phyloP scores from a whole-genome alignment of 768 basidiomycete genomes.

The Mycena metata region DNA sequence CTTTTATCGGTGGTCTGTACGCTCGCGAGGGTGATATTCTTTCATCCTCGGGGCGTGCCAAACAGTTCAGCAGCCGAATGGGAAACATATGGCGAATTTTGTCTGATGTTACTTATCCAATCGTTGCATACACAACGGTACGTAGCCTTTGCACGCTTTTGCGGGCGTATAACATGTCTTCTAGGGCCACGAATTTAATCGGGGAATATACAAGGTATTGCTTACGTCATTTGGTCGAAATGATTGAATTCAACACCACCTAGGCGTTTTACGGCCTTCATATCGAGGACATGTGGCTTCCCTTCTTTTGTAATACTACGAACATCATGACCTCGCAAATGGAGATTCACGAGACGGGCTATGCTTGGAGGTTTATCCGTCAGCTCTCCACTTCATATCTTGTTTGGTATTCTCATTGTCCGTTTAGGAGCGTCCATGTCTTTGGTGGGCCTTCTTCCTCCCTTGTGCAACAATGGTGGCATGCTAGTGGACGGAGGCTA shows the following conservation, averaged over 20 bases:
- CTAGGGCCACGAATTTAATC: slow-evolving; percentile 95
- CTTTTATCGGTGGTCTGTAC: slow-evolving; percentile 94
- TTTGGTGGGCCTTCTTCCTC: slow-evolving; percentile 93
- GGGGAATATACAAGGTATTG: slow-evolving; percentile 89
- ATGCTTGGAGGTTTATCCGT: slow-evolving; percentile 97
- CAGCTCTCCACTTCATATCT: slow-evolving; percentile 39
- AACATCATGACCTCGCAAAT: slow-evolving; percentile 96
- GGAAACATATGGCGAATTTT: slow-evolving; percentile 94
- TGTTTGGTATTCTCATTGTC: slow-evolving; percentile 23
- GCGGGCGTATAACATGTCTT: background rate
- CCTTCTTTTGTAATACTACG: slow-evolving; percentile 97
- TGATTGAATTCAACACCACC: slow-evolving; percentile 9
- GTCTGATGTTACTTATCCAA: slow-evolving; percentile 93
- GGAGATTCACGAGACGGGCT: slow-evolving; percentile 99
- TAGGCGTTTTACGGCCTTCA: slow-evolving; percentile 94
- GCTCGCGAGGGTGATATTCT: slow-evolving; percentile 94
- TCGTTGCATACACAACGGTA: slow-evolving; percentile 92
- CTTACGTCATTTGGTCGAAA: background rate
- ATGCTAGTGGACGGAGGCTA: slow-evolving; percentile 94
- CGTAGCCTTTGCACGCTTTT: slow-evolving; percentile 35
- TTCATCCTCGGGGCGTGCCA: slow-evolving; percentile 85
- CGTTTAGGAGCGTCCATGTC: slow-evolving; percentile 94
- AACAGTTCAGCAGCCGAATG: slow-evolving; percentile 94
- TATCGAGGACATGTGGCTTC: slow-evolving; percentile 98
- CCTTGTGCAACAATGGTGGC: slow-evolving; percentile 93